A percentile compares a stretch with the other conserved stretches of the same genome.
Evolutionary conservation across 208 protist species (phyloP).

Genomic region (Trypanosoma avium): DNA sequence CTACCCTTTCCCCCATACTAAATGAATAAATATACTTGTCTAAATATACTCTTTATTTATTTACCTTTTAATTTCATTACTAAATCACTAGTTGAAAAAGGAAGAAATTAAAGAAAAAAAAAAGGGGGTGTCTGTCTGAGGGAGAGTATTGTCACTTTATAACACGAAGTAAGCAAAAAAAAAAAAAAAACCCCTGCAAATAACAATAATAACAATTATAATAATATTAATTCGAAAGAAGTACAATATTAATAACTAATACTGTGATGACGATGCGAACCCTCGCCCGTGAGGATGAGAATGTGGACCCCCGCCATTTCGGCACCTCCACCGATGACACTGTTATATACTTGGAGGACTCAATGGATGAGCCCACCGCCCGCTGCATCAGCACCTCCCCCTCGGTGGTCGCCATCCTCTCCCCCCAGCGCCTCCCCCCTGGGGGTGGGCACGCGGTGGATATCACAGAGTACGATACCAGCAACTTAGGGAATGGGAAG

Average conservation of each 20-base stretch:
- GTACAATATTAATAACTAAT: background rate
- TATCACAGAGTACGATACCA: conserved; percentile 70
- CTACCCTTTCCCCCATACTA: no score
- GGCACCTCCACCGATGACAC: conserved; percentile 74
- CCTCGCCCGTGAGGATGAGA: conserved; percentile 20
- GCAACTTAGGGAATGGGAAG: conserved; percentile 37
- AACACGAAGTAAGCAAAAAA: no score
- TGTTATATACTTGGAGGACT: conserved; percentile 84
- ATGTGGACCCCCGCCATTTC: conserved; percentile 46
- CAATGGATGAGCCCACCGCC: conserved; percentile 63
- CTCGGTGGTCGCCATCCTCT: conserved; percentile 71
- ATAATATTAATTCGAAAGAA: no score
- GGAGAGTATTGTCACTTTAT: no score
- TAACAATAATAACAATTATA: no score
- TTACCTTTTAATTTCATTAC: no score
- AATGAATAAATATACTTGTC: no score
- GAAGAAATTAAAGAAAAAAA: no score
- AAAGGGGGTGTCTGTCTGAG: no score
- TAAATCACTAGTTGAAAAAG: no score
- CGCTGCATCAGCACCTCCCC: conserved; percentile 72
- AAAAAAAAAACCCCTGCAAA: no score
- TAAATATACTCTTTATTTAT: no score
- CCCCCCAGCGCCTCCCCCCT: conserved; percentile 59
- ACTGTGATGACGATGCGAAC: conserved; percentile 15
- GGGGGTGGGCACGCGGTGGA: conserved; percentile 39